Evolutionary conservation across 306 rosid genomes (phyloP).

Genomic region (Mucuna pruriens): DNA sequence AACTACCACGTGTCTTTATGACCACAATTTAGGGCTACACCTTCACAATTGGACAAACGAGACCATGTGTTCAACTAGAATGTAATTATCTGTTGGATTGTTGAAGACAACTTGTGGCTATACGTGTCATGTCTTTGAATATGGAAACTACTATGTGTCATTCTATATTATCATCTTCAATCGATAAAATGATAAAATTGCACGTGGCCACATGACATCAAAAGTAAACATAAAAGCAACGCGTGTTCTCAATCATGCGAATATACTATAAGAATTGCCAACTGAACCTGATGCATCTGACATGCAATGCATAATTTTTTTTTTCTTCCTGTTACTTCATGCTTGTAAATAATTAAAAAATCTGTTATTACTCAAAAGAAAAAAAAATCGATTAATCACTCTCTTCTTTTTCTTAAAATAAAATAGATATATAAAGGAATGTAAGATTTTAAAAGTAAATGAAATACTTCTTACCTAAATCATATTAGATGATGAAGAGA

Average conservation of each 20-base stretch:
- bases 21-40: neutral
- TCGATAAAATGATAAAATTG: neutral
- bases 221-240: neutral
- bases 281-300: neutral
- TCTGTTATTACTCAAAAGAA: no score
- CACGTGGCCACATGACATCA: neutral
- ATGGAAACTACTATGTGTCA: constrained; percentile 2
- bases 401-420: no score
- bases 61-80: neutral
- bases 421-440: no score
- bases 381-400: no score
- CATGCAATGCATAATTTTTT: neutral
- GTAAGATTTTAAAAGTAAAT: no score
- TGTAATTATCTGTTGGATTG: neutral
- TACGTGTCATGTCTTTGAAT: constrained; percentile 1
- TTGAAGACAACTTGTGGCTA: neutral
- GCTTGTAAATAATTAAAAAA: no score
- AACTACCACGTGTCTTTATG: neutral
- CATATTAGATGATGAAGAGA: no score
- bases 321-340: neutral
- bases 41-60: neutral
- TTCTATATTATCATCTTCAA: neutral
- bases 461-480: no score
- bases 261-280: neutral
- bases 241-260: neutral